Evolutionary conservation across 1,284 basidiomycete genomes (phyloP).

Genomic region (Trametes polyzona): DNA sequence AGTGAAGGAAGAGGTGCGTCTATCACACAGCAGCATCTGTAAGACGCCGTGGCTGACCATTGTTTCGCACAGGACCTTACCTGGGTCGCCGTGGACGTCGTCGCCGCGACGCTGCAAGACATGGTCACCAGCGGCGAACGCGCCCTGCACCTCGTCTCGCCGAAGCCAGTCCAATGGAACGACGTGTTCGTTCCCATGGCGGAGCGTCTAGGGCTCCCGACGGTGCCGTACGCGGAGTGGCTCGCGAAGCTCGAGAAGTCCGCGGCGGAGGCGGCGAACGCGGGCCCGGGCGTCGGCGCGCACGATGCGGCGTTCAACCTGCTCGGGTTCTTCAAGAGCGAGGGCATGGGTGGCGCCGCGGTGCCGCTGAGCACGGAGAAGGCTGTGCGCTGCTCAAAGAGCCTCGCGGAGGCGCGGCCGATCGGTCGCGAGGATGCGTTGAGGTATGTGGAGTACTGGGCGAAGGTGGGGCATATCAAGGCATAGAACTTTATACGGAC

Average conservation of each 20-base stretch:
- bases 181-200: conserved; percentile 24
- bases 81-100: conserved; percentile 30
- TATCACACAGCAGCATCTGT: too few relatives aligned
- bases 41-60: too few relatives aligned
- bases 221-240: conserved; percentile 33
- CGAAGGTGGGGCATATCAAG: conserved; percentile 20
- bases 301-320: conserved; percentile 19
- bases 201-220: conserved; percentile 23
- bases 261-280: neutral
- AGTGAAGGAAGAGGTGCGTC: conserved; percentile 11
- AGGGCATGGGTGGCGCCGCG: conserved; percentile 20
- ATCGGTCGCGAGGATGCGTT: conserved; percentile 21
- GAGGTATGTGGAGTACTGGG: conserved; percentile 24
- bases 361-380: conserved; percentile 22
- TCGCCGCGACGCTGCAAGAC: conserved; percentile 25
- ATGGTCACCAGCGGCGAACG: conserved; percentile 23
- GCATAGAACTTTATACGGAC: too few relatives aligned
- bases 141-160: conserved; percentile 34
- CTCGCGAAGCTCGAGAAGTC: conserved; percentile 15
- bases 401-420: conserved; percentile 14
- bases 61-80: conserved; percentile 9
- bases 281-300: conserved; percentile 3
- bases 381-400: conserved; percentile 18
- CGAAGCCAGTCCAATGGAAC: conserved; percentile 31
- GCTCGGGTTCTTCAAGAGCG: conserved; percentile 18